These are phyloP conservation scores for Metarhizium sp. DNA, from an alignment of 2,329 filamentous ascomycete species.

Conservation along the genomic window DNA sequence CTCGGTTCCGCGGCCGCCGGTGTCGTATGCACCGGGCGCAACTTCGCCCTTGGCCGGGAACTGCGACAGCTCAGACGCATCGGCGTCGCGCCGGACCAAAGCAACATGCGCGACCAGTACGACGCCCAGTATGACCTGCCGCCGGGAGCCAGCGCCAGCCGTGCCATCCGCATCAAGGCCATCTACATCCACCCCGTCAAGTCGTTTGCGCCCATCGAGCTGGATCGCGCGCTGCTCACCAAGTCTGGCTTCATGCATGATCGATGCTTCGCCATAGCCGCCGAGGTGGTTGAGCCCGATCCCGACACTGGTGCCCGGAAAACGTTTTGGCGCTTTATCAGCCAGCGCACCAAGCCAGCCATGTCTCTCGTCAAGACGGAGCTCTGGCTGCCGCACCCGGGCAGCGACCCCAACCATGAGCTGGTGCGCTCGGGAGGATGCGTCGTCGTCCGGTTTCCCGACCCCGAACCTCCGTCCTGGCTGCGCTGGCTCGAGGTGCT, in stretches of 20 bases:
- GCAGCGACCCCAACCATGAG: not conserved
- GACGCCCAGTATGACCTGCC: slow-evolving; percentile 9
- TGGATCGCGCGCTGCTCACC: slow-evolving; percentile 13
- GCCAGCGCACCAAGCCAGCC: slow-evolving; percentile 12
- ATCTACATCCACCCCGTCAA: slow-evolving; percentile 19
- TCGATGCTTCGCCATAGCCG: slow-evolving; percentile 19
- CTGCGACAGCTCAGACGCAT: slow-evolving; percentile 9
- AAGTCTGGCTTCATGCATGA: slow-evolving; percentile 17
- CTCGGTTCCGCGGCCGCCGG: not conserved
- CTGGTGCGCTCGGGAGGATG: not conserved
- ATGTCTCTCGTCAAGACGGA: slow-evolving; percentile 2
- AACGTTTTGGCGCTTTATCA: slow-evolving; percentile 16
- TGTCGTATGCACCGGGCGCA: not conserved
- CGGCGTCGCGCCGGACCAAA: slow-evolving; percentile 8
- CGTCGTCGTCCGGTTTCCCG: slow-evolving; percentile 1
- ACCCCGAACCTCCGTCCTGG: not conserved
- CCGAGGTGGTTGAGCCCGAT: slow-evolving; percentile 15
- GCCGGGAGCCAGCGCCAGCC: not conserved
- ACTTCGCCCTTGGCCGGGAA: not conserved
- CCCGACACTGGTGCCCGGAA: not conserved
- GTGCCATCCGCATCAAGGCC: slow-evolving; percentile 15
- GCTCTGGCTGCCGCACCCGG: not conserved
- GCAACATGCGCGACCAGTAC: slow-evolving; percentile 18
- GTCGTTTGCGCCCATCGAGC: slow-evolving; percentile 17
- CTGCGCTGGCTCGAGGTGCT: not conserved